Evolutionary conservation across 176 grass and related monocot genomes (phyloP).

Genomic region (Phyllostachys edulis): DNA sequence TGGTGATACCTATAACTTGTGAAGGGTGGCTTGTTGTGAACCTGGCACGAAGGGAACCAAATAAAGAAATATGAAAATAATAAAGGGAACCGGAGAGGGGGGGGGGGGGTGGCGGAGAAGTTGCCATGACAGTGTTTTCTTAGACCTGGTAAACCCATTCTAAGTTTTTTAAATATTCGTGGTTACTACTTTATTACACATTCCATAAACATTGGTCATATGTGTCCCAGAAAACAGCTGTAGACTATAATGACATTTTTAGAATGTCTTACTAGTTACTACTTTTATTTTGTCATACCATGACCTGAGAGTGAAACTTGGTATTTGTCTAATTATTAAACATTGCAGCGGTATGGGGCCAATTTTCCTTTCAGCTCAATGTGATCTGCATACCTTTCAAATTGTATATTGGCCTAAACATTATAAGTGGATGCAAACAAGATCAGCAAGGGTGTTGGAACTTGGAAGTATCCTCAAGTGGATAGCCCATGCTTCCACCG

Average conservation of each 20-base stretch:
- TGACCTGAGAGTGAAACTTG: background rate
- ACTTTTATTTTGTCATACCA: background rate
- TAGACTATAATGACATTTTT: background rate
- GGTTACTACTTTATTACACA: background rate
- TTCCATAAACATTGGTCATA: background rate
- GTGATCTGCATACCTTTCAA: background rate
- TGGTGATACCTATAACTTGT: background rate
- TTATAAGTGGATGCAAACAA: background rate
- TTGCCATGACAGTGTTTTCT: background rate
- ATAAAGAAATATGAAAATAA: background rate
- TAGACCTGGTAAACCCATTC: background rate
- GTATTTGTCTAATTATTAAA: conserved; percentile 9
- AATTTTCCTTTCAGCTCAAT: conserved; percentile 10
- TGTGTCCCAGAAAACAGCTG: background rate
- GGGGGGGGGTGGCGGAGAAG: background rate
- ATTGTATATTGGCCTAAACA: background rate
- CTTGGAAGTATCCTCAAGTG: background rate
- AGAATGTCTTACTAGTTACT: background rate
- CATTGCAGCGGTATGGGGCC: background rate
- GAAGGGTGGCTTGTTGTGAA: conserved; percentile 5
- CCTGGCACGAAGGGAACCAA: background rate
- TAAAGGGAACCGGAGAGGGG: background rate
- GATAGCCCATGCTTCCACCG: background rate
- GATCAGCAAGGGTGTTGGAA: background rate
- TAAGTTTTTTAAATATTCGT: background rate